Percentiles rank a stretch among this genome's conserved stretches.
These are phyloP conservation scores for Pleurotus salmoneostramineus DNA, from an alignment of 768 basidiomycete genomes.

Conservation along the genomic window DNA sequence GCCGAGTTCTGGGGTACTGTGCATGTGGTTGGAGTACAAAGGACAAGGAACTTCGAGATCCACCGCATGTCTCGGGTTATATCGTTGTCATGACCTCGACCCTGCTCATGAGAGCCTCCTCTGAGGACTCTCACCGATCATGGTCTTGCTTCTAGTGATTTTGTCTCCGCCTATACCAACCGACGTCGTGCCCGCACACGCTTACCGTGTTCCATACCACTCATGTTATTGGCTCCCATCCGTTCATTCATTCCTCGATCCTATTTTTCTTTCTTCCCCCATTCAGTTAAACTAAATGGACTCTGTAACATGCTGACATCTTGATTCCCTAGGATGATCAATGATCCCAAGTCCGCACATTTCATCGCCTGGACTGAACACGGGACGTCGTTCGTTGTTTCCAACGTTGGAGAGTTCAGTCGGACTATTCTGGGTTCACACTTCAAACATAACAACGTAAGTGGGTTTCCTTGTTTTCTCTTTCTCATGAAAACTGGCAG, in stretches of 20 bases:
- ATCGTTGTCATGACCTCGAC: background rate
- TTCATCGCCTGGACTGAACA: constrained; percentile 83
- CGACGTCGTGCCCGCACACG: background rate
- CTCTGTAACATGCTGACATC: background rate
- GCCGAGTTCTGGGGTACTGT: too few relatives aligned
- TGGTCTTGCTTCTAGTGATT: background rate
- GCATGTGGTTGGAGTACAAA: background rate
- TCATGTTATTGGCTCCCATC: background rate
- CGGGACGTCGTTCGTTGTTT: constrained; percentile 82
- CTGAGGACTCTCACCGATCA: background rate
- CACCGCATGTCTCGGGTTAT: background rate
- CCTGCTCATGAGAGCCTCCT: background rate
- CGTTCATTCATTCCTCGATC: background rate
- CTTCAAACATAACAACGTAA: constrained; percentile 87
- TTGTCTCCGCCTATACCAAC: background rate
- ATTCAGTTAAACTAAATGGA: background rate
- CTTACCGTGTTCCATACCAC: background rate
- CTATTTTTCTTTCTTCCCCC: constrained; percentile 8
- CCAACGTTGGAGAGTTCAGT: constrained; percentile 84
- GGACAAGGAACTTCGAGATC: background rate
- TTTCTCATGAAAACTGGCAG: constrained; percentile 3
- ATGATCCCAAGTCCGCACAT: constrained; percentile 71
- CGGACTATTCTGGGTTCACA: constrained; percentile 80
- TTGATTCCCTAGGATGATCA: constrained; percentile 66
- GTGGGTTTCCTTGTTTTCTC: constrained; percentile 20